These are phyloP conservation scores for Vanrija sp. DNA, from an alignment of 1,284 basidiomycete genomes.

Conservation along the genomic window DNA sequence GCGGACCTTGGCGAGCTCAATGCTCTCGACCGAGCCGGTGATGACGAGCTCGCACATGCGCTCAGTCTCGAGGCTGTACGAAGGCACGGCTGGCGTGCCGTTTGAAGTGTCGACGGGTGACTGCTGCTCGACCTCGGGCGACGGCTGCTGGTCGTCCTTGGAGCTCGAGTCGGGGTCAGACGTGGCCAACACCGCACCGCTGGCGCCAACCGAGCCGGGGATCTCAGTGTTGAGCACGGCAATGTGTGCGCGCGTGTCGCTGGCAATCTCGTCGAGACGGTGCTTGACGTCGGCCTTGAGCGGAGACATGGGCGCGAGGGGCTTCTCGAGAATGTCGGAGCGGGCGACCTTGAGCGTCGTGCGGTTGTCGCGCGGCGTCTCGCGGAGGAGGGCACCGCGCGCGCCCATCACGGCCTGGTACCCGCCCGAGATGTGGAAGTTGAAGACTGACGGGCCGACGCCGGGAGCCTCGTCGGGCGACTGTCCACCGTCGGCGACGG, in stretches of 20 bases:
- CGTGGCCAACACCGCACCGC: constrained; percentile 28
- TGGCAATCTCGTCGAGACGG: constrained; percentile 86
- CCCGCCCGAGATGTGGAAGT: constrained; percentile 84
- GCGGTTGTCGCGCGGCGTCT: constrained; percentile 81
- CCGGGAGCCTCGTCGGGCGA: not conserved
- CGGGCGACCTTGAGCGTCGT: constrained; percentile 83
- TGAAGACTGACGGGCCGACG: constrained; percentile 54
- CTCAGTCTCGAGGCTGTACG: constrained; percentile 82
- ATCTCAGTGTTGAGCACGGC: constrained; percentile 59
- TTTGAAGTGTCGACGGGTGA: not conserved
- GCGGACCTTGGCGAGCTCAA: constrained; percentile 84
- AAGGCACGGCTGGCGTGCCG: constrained; percentile 3
- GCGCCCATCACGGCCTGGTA: constrained; percentile 91
- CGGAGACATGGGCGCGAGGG: constrained; percentile 60
- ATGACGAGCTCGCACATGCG: constrained; percentile 87
- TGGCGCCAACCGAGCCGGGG: constrained; percentile 18
- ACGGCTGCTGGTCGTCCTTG: constrained; percentile 9
- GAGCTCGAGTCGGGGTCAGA: constrained; percentile 18
- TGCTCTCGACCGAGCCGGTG: constrained; percentile 77
- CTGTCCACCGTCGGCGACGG: not conserved
- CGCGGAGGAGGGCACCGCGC: constrained; percentile 80
- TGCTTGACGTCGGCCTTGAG: constrained; percentile 83
- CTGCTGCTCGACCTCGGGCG: constrained; percentile 4
- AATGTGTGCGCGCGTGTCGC: constrained; percentile 80
- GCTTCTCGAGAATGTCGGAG: constrained; percentile 84